Conservation (phyloP, 1,139 yeast species). For the Hansenula sp. region DNA sequence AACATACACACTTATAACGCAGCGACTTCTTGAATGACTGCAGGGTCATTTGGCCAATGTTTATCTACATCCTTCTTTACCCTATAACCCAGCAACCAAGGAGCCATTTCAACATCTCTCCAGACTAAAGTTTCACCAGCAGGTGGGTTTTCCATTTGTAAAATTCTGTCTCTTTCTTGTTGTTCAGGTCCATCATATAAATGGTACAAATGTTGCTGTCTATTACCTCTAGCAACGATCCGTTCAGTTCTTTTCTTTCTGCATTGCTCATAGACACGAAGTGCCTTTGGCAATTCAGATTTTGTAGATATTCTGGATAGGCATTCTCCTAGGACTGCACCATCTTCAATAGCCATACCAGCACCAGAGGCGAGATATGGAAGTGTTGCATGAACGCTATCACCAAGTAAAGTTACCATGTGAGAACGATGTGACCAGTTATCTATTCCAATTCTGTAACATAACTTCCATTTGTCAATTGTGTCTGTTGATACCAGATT, state of each 20-base stretch:
- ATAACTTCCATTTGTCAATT: slow-evolving; percentile 28
- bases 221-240: slow-evolving; percentile 21
- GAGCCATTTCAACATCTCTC: slow-evolving; percentile 16
- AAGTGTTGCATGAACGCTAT: slow-evolving; percentile 37
- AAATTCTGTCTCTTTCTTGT: slow-evolving; percentile 21
- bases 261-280: slow-evolving; percentile 21
- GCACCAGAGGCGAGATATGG: slow-evolving; percentile 40
- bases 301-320: slow-evolving; percentile 13
- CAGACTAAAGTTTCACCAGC: slow-evolving; percentile 16
- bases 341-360: slow-evolving; percentile 35
- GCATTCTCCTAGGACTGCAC: slow-evolving; percentile 22
- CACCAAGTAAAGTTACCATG: slow-evolving; percentile 31
- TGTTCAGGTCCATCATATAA: slow-evolving; percentile 29
- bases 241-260: slow-evolving; percentile 28
- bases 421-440: slow-evolving; percentile 22
- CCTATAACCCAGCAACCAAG: slow-evolving; percentile 15
- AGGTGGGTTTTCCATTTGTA: slow-evolving; percentile 3
- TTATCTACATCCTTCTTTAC: slow-evolving; percentile 9
- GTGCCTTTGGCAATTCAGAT: slow-evolving; percentile 15
- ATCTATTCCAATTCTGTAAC: slow-evolving; percentile 26
- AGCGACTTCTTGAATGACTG: neutral
- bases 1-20: too few species aligned
- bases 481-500: slow-evolving; percentile 16
- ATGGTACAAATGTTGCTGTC: slow-evolving; percentile 26
- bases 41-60: neutral